Base-by-base conservation (phyloP, 305 asterid genomes). In the Rubia tinctorum region DNA sequence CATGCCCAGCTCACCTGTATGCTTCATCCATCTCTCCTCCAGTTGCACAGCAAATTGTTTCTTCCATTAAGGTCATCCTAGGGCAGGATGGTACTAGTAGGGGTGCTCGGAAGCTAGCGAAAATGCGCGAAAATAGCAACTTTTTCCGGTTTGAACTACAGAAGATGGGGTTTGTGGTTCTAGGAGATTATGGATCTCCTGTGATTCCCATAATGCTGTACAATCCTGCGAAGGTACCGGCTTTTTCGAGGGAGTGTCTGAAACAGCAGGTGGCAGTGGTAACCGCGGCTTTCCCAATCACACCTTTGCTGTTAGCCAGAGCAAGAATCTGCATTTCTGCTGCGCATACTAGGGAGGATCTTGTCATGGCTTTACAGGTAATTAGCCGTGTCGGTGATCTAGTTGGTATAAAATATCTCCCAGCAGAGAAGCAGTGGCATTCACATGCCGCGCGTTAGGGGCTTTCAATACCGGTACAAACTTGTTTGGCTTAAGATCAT, bases 31-130 rank as follows among this genome's bases (percentile, higher is more conserved):
- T n/a, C n/a, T n/a, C n/a, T n/a, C n/a, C n/a, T n/a, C n/a, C n/a
- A n/a, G n/a, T n/a, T n/a, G n/a, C n/a, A n/a, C n/a, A n/a, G n/a
- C n/a, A n/a, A n/a, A n/a, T n/a, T n/a, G n/a, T n/a, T n/a, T n/a
- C n/a, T n/a, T n/a, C n/a, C n/a, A n/a, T n/a, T n/a, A n/a, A n/a
- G n/a, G n/a, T n/a, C n/a, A n/a, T n/a, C n/a, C 89, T 90, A 69
- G 99, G 99, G 75, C 98, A 94, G 83, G 99, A 94, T 82, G 99
- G 99, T 76, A 84, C 99, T 78, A 88, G 88, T 81, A 85, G 98
- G 89, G 97, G 98, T 71, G 99, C 99, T 75, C 97, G 82, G 79
- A 94, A 94, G 78, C 89, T 94, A 39, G 95, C 95, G 63, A 81
- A 81, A 69, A 94, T 94, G 23, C 95, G 97, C 25, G 99, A 94